Evolutionary conservation across 768 basidiomycete species (phyloP).

Genomic region (Tricholoma hemisulphureum): DNA sequence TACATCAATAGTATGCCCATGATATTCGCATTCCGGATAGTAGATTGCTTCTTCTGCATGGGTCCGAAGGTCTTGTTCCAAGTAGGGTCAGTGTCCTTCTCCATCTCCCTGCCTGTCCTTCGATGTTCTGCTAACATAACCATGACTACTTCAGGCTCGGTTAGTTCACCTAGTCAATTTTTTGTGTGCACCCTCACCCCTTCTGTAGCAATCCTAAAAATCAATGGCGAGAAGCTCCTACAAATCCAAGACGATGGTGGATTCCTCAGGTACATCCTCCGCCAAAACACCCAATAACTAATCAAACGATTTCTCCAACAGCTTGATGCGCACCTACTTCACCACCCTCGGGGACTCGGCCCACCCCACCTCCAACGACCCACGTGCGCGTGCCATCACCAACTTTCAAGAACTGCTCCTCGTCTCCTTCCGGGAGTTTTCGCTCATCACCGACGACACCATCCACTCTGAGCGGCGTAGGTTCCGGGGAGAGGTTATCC

Average conservation of each 20-base stretch:
- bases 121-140: no score
- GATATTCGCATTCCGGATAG: slow-evolving; percentile 96
- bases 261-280: slow-evolving; percentile 73
- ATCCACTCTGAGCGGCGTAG: slow-evolving; percentile 83
- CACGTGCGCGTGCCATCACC: slow-evolving; percentile 89
- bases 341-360: slow-evolving; percentile 91
- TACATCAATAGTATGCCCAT: slow-evolving; percentile 95
- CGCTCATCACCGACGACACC: slow-evolving; percentile 92
- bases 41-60: slow-evolving; percentile 99
- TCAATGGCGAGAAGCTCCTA: slow-evolving; percentile 90
- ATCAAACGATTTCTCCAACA: slow-evolving; percentile 25
- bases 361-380: slow-evolving; percentile 84
- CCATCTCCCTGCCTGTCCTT: slow-evolving; percentile 1
- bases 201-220: slow-evolving; percentile 86
- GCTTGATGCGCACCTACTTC: slow-evolving; percentile 95
- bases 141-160: slow-evolving; percentile 46
- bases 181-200: slow-evolving; percentile 9
- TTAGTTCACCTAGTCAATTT: slow-evolving; percentile 31
- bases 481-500: slow-evolving; percentile 86
- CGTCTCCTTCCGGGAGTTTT: slow-evolving; percentile 97
- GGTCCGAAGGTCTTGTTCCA: slow-evolving; percentile 98
- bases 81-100: slow-evolving; percentile 70
- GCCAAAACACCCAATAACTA: no score
- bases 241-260: slow-evolving; percentile 96
- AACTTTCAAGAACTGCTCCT: slow-evolving; percentile 96